Base-by-base conservation (phyloP, 768 basidiomycete genomes). In the Boletus barrowsii region DNA sequence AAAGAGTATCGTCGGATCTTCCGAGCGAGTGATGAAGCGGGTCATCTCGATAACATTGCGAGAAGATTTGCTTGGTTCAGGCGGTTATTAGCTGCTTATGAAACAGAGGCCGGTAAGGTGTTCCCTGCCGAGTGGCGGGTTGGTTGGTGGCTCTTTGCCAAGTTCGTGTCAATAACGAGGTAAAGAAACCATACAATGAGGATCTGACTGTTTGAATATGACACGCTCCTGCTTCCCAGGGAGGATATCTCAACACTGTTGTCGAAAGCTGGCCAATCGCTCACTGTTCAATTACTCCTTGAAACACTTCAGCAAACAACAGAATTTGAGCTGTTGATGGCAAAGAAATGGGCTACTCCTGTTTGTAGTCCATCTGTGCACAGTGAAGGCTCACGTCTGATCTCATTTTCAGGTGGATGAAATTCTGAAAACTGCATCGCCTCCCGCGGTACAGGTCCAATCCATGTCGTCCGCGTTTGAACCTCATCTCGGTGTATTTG, bases 1-100 rank as follows among this genome's bases (percentile, higher is more conserved):
- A 92, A 93, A 67, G 97, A 98, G 68, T 99, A 98, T 68, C 86
- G 94, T 11, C 87, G 94, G 20, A 95, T 99, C 66, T 98, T 99
- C 74, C 84, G 90, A 46, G 83, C 90, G 8, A 86, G 86, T 6
- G 94, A 97, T 58, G 97, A 98, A 71, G 93, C 97, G 2, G 97
- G 96, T 4, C 93, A 97, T 63, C 77, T 99, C 43, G 97, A 99
- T 73, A 99, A 99, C 59, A 79, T 97, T 7, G 84, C 92, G 0
- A 78, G 97, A 15, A 83, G 97, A 40, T 98, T 93, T 62, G 92
- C 94, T 5, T 99, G 95, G 94, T 98, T 98, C 73, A 79, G 89
- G 20, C 82, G 95, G 29, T 70, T 94, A 30, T 73, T 99, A 20
- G 84, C 87, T 53, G 84, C 82, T 6, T 91, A 97, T 68, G 95